A percentile compares a stretch with the other conserved stretches of the same genome.
These are phyloP conservation scores for Phytopythium sindhum DNA, from an alignment of 352 stramenopile genomes.

Conservation along the genomic window DNA sequence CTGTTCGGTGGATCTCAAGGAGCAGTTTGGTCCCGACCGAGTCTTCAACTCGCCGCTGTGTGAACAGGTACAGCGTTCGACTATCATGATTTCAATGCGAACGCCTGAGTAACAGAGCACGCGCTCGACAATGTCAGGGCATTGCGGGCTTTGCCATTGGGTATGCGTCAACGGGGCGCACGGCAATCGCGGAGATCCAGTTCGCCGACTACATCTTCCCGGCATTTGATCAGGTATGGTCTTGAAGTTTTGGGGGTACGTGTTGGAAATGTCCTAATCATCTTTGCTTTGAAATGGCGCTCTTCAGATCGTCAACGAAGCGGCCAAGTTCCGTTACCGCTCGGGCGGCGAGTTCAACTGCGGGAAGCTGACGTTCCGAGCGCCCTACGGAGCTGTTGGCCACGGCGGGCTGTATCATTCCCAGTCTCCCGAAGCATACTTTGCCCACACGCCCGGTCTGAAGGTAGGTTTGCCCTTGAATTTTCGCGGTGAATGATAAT, in stretches of 20 bases:
- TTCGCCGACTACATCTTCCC: slow-evolving; percentile 98
- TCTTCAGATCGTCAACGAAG: slow-evolving; percentile 96
- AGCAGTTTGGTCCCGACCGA: slow-evolving; percentile 92
- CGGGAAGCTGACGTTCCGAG: slow-evolving; percentile 94
- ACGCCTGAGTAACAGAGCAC: background rate
- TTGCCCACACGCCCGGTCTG: slow-evolving; percentile 96
- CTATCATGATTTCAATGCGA: background rate
- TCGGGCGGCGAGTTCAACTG: slow-evolving; percentile 97
- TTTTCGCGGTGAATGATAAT: too few species aligned
- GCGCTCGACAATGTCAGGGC: slow-evolving; percentile 14
- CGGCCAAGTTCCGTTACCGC: slow-evolving; percentile 98
- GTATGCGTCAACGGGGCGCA: slow-evolving; percentile 94
- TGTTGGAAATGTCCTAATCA: too few species aligned
- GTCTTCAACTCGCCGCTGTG: slow-evolving; percentile 97
- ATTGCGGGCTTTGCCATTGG: slow-evolving; percentile 96
- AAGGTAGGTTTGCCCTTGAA: slow-evolving; percentile 43
- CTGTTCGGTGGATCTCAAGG: slow-evolving; percentile 92
- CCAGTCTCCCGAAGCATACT: slow-evolving; percentile 96
- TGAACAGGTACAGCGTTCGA: slow-evolving; percentile 73
- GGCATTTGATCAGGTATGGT: slow-evolving; percentile 85
- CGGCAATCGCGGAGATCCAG: slow-evolving; percentile 98
- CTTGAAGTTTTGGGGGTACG: background rate
- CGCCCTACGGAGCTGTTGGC: slow-evolving; percentile 94
- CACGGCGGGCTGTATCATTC: slow-evolving; percentile 94
- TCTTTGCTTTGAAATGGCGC: background rate